A percentile compares a stretch with the other conserved stretches of the same genome.
Conservation (phyloP, 495 filamentous ascomycete species). For the Tetracladium setigerum region DNA sequence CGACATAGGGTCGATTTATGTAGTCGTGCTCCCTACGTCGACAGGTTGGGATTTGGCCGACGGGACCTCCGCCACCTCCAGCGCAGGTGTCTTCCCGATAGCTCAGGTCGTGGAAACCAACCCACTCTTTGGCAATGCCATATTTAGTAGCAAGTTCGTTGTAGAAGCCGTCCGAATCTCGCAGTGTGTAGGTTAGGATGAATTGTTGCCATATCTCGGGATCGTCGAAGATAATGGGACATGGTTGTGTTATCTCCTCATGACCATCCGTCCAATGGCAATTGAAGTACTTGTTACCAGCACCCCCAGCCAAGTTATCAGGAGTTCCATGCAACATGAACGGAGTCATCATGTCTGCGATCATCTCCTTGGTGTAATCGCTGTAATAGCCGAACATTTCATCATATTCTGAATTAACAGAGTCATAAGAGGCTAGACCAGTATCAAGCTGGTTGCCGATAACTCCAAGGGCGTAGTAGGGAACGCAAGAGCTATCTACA, state of each 20-base stretch:
- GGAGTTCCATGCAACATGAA: conserved; percentile 8
- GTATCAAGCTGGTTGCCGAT: conserved; percentile 1
- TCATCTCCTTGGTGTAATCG: conserved; percentile 9
- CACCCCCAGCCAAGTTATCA: background rate
- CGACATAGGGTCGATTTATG: too few relatives aligned
- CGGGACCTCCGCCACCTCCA: background rate
- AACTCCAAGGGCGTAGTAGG: conserved; percentile 7
- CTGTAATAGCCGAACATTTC: conserved; percentile 8
- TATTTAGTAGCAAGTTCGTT: conserved; percentile 1
- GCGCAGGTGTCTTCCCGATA: background rate
- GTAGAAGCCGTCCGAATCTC: conserved; percentile 1
- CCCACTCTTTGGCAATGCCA: conserved; percentile 7
- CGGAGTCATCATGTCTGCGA: conserved; percentile 1
- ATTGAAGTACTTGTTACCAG: conserved; percentile 8
- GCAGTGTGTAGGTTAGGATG: conserved; percentile 9
- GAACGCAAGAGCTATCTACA: background rate
- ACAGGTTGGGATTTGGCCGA: too few relatives aligned
- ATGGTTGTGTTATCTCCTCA: conserved; percentile 1
- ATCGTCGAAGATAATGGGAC: conserved; percentile 3
- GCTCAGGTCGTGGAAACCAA: conserved; percentile 3
- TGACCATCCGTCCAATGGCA: background rate
- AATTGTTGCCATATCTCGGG: background rate
- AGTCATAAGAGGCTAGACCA: conserved; percentile 7
- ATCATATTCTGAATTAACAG: conserved; percentile 11
- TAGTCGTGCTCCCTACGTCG: too few relatives aligned